phyloP scores from a whole-genome alignment of 371 early-diverging fungal species.

The Mycotypha africana region DNA sequence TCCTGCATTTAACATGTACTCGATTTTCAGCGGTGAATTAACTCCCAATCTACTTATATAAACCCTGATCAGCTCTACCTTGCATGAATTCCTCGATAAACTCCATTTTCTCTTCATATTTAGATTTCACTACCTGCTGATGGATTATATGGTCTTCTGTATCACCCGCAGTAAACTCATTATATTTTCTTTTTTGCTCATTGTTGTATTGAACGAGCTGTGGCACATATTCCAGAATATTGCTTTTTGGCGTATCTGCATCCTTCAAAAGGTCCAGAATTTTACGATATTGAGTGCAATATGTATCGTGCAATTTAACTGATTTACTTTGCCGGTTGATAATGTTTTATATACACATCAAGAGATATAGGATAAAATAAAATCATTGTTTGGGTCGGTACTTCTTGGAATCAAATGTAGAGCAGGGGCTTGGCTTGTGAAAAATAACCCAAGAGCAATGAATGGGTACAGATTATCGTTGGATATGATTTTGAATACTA shows the following conservation, averaged over 20 bases:
- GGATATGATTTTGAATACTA: slow-evolving; percentile 1
- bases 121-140: slow-evolving; percentile 4
- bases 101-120: slow-evolving; percentile 4
- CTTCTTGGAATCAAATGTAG: slow-evolving; percentile 6
- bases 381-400: slow-evolving; percentile 2
- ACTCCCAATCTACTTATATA: too few relatives aligned
- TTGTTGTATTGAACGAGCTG: slow-evolving; percentile 2
- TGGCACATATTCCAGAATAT: slow-evolving; percentile 5
- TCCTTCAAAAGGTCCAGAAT: slow-evolving; percentile 5
- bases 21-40: too few relatives aligned
- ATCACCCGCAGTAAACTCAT: slow-evolving; percentile 4
- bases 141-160: too few relatives aligned
- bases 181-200: slow-evolving; percentile 6
- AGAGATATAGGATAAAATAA: slow-evolving; percentile 5
- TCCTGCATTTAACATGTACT: too few relatives aligned
- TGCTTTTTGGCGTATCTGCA: slow-evolving; percentile 3
- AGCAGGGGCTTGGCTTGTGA: slow-evolving; percentile 2
- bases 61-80: slow-evolving; percentile 8
- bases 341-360: slow-evolving; percentile 4
- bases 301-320: slow-evolving; percentile 1
- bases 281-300: slow-evolving; percentile 3
- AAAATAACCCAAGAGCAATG: slow-evolving; percentile 2
- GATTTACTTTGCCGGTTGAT: not conserved
- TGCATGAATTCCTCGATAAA: slow-evolving; percentile 3
- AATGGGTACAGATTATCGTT: slow-evolving; percentile 4